phyloP scores from a whole-genome alignment of 1,139 yeast species.

The Pichia sp. region DNA sequence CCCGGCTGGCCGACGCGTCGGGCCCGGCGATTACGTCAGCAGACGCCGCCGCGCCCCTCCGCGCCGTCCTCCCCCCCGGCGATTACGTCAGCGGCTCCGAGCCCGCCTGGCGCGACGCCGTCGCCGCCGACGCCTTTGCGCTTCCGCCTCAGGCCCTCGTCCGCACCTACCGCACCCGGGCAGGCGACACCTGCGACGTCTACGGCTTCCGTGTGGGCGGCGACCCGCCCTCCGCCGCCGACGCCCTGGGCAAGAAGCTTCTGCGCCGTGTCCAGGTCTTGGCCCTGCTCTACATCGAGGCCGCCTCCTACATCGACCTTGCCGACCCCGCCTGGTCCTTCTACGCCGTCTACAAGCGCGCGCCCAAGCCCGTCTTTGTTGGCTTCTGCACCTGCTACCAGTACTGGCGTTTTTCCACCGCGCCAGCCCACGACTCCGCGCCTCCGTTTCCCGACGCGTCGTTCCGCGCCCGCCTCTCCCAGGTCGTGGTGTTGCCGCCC shows the following conservation, averaged over 20 bases:
- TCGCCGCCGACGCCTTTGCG: slow-evolving; percentile 44
- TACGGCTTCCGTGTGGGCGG: slow-evolving; percentile 40
- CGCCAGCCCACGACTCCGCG: slow-evolving; percentile 49
- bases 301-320: slow-evolving; percentile 83
- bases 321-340: slow-evolving; percentile 72
- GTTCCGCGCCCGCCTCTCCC: slow-evolving; percentile 76
- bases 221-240: slow-evolving; percentile 17
- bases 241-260: slow-evolving; percentile 43
- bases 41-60: slow-evolving; percentile 49
- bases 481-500: slow-evolving; percentile 79
- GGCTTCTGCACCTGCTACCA: slow-evolving; percentile 85
- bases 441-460: slow-evolving; percentile 27
- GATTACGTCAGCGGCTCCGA: slow-evolving; percentile 61
- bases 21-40: slow-evolving; percentile 39
- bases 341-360: slow-evolving; percentile 41
- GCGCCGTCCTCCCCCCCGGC: slow-evolving; percentile 54
- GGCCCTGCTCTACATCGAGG: slow-evolving; percentile 83
- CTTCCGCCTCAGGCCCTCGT: slow-evolving; percentile 45
- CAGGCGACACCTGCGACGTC: slow-evolving; percentile 33
- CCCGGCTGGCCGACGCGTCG: slow-evolving; percentile 39
- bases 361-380: slow-evolving; percentile 40
- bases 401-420: slow-evolving; percentile 72
- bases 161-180: slow-evolving; percentile 28
- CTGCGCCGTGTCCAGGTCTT: slow-evolving; percentile 74
- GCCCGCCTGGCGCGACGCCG: slow-evolving; percentile 55